Conservation (phyloP, 1,139 yeast genomes). For the Blastobotrys arbuscula region DNA sequence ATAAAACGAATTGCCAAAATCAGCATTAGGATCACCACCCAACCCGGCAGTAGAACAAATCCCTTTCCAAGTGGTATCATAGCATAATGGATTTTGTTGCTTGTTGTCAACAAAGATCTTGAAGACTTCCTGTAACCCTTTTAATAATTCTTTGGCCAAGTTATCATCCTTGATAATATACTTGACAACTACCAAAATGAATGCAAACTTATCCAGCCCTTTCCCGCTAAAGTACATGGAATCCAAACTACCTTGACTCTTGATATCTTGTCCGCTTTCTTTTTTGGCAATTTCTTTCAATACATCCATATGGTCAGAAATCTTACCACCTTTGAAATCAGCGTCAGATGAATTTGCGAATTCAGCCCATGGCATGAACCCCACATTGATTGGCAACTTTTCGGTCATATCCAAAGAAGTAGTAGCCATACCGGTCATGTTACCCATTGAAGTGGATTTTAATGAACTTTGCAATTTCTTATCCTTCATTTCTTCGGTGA, state of each 20-base stretch:
- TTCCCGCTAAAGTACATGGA: conserved; percentile 67
- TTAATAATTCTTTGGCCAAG: conserved; percentile 43
- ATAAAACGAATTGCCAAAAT: conserved; percentile 58
- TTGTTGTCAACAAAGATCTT: conserved; percentile 41
- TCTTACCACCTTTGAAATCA: conserved; percentile 25
- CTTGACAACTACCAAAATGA: conserved; percentile 55
- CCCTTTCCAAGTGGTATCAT: conserved; percentile 63
- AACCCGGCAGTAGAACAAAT: conserved; percentile 48
- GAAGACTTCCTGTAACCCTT: conserved; percentile 49
- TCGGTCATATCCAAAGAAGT: conserved; percentile 48
- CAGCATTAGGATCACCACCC: conserved; percentile 44
- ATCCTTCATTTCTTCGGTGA: conserved; percentile 25
- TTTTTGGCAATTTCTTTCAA: conserved; percentile 48
- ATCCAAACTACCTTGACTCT: conserved; percentile 43
- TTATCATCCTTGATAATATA: conserved; percentile 48
- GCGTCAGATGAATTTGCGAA: conserved; percentile 34
- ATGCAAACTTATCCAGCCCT: conserved; percentile 66
- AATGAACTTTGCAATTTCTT: conserved; percentile 42
- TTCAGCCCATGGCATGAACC: conserved; percentile 44
- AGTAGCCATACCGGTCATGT: conserved; percentile 56
- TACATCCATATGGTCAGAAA: conserved; percentile 37
- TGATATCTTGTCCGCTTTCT: conserved; percentile 55
- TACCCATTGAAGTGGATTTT: conserved; percentile 61
- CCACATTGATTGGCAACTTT: conserved; percentile 47
- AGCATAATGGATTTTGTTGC: conserved; percentile 54